Evolutionary conservation across 2,329 filamentous ascomycete genomes (phyloP).

Genomic region (Aschersonia sp.): DNA sequence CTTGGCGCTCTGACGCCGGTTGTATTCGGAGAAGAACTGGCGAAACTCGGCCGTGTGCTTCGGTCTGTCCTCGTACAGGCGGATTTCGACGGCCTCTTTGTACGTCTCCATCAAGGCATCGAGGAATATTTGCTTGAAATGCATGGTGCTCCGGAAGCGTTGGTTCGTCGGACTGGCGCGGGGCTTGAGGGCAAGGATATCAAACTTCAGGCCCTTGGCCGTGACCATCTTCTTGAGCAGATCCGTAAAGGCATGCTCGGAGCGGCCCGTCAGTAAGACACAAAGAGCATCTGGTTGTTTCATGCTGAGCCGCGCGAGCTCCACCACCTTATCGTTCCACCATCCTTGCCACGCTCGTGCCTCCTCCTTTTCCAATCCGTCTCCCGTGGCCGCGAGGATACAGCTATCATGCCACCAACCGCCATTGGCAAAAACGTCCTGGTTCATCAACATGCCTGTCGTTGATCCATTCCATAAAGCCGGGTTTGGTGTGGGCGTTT

Average conservation of each 20-base stretch:
- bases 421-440: constrained; percentile 65
- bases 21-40: constrained; percentile 70
- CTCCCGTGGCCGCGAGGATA: constrained; percentile 75
- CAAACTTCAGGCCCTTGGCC: constrained; percentile 70
- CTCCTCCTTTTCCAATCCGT: constrained; percentile 72
- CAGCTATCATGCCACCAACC: constrained; percentile 95
- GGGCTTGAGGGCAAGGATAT: constrained; percentile 81
- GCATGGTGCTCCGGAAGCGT: constrained; percentile 69
- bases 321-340: constrained; percentile 89
- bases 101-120: constrained; percentile 77
- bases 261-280: constrained; percentile 76
- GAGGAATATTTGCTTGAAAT: constrained; percentile 83
- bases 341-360: constrained; percentile 74
- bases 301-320: constrained; percentile 69
- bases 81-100: constrained; percentile 65
- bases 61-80: constrained; percentile 54
- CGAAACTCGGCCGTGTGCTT: constrained; percentile 69
- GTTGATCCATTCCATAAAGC: constrained; percentile 73
- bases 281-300: constrained; percentile 72
- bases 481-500: constrained; percentile 77
- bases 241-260: constrained; percentile 61
- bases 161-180: constrained; percentile 67
- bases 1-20: constrained; percentile 36
- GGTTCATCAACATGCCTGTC: constrained; percentile 60
- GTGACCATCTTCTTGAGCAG: constrained; percentile 69